Conservation (phyloP, 2,329 filamentous ascomycete species). For the Hypomyces rosellus region DNA sequence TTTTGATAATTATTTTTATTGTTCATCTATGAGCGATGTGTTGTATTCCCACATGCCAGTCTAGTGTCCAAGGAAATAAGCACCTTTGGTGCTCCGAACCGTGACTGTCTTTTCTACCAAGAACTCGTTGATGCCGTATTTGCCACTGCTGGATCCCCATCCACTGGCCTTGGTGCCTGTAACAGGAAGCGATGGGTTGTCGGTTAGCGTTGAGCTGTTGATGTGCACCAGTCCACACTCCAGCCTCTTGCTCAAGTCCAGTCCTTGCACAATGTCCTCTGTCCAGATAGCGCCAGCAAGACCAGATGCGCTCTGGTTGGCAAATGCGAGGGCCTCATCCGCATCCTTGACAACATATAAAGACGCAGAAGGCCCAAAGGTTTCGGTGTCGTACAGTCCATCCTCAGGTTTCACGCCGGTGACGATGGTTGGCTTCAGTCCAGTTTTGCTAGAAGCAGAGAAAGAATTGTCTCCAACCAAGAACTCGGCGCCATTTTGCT, state of each 20-base stretch:
- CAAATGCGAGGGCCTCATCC: constrained; percentile 65
- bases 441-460: constrained; percentile 27
- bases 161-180: constrained; percentile 60
- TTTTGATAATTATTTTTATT: too few species aligned
- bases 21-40: too few species aligned
- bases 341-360: constrained; percentile 58
- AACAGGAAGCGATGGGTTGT: constrained; percentile 57
- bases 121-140: too few species aligned
- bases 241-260: constrained; percentile 53
- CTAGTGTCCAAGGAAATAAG: too few species aligned
- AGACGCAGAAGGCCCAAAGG: constrained; percentile 69
- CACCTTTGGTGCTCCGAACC: too few species aligned
- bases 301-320: constrained; percentile 78
- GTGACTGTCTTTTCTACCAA: too few species aligned
- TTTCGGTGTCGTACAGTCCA: constrained; percentile 71
- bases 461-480: constrained; percentile 32
- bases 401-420: constrained; percentile 54
- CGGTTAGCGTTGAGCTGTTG: constrained; percentile 59
- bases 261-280: constrained; percentile 51
- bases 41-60: too few species aligned
- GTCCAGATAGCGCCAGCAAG: constrained; percentile 68
- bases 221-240: constrained; percentile 64
- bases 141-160: constrained; percentile 33
- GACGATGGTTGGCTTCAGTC: constrained; percentile 60
- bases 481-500: constrained; percentile 56